These are phyloP conservation scores for Hsuehochloa calcarea DNA, from an alignment of 176 grass and related monocot species.

Conservation along the genomic window DNA sequence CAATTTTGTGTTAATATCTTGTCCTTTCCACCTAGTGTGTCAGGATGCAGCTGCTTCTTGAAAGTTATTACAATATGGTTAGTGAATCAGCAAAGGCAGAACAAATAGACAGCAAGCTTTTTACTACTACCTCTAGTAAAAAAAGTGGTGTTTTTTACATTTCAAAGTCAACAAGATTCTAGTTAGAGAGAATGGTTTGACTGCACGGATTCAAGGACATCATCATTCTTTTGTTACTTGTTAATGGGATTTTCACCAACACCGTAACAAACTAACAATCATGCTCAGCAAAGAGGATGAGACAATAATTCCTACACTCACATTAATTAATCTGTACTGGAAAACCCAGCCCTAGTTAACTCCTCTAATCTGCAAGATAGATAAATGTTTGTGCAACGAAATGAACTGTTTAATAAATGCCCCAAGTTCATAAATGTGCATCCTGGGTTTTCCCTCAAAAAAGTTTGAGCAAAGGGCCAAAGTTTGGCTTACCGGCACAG, in stretches of 20 bases:
- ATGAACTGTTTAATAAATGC: neutral
- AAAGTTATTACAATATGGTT: neutral
- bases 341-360: neutral
- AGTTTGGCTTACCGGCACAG: neutral
- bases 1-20: neutral
- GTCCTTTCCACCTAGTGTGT: neutral
- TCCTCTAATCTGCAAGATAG: neutral
- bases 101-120: neutral
- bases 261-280: neutral
- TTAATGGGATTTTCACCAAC: neutral
- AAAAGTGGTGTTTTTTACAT: neutral
- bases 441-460: neutral
- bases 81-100: neutral
- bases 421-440: neutral
- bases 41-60: neutral
- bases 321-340: neutral
- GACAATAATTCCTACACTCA: neutral
- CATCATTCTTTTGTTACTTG: neutral
- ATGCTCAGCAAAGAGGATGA: neutral
- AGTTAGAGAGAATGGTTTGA: too few relatives aligned
- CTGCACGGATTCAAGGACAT: neutral
- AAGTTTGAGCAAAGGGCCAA: neutral
- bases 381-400: neutral
- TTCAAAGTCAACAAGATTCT: neutral
- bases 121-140: neutral